Base-by-base conservation (phyloP, 257 asterid species). In the Salvia hispanica region DNA sequence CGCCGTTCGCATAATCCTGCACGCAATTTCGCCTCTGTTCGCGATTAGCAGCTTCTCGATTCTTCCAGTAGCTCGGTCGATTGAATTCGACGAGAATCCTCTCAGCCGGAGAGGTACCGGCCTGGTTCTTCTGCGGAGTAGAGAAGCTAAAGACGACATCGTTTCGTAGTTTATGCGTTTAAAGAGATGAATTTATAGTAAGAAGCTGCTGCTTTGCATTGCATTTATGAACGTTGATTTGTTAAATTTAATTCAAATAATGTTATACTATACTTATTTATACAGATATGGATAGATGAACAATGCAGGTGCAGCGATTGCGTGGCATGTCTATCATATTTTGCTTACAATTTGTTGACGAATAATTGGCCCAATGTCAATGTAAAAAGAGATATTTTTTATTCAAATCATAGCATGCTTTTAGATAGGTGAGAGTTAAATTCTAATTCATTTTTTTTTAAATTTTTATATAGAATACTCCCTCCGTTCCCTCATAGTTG, bases 1-100 rank as follows among this genome's bases (percentile, higher is more conserved):
- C 31, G 97, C 98, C 1, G 97, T 90, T 9, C 79, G 79, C 64
- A 90, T 88, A 8, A 93, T 82, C 79, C 98, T 79, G 83, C 98
- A 93, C 13, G 98, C 97, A 45, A 93, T 93, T 84, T 93, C 98
- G 60, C 98, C 98, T 77, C 98, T 75, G 58, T 94, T 94, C 0
- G 97, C 99, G 40, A 94, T 84, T 15, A 94, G 54, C 47, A 94
- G 84, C 85, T 93, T 93, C 81, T 88, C 94, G 4, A 90, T 93
- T 60, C 80, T 67, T 16, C 66, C 76, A 69, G 51, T 75, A 0
- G 67, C 44, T 4, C 45, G 73, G 66, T 48, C 39, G 11, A 58
- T 58, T 6, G 57, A 58, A 37, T 48, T 78, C 43, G 85, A 76
- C 52, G 99, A 86, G 79, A 86, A 79, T 2, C 62, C 62, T 44